Percentiles rank a stretch among this genome's conserved stretches.
phyloP scores from a whole-genome alignment of 192 early-diverging fungal species.

The Dissophora ornata region DNA sequence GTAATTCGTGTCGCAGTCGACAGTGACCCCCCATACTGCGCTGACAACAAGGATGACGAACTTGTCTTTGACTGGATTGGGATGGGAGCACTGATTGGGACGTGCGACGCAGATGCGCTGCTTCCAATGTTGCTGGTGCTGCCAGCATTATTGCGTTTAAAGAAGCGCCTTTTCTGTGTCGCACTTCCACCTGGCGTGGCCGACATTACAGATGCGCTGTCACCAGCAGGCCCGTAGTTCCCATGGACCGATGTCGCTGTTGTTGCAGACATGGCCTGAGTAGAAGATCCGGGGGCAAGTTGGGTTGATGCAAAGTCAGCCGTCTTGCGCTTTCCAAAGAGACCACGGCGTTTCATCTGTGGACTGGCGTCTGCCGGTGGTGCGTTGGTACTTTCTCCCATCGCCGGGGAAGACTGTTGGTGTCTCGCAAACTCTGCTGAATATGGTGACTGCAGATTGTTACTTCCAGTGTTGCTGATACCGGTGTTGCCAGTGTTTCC shows the following conservation, averaged over 20 bases:
- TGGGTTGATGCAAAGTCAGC: background rate
- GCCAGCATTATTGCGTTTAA: conserved; percentile 3
- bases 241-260: background rate
- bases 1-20: background rate
- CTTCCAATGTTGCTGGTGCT: background rate
- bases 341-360: conserved; percentile 42
- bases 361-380: conserved; percentile 15
- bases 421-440: conserved; percentile 5
- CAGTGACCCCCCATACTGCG: background rate
- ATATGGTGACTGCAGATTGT: background rate
- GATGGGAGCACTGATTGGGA: conserved; percentile 4
- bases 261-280: background rate
- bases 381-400: background rate
- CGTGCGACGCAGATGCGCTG: background rate
- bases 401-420: background rate
- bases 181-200: background rate
- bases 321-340: conserved; percentile 41
- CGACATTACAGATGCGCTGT: background rate
- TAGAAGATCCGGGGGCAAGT: background rate
- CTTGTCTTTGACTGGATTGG: conserved; percentile 7
- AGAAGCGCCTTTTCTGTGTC: conserved; percentile 12
- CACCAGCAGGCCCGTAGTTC: background rate
- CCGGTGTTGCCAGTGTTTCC: conserved; percentile 17
- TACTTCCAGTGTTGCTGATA: background rate
- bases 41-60: background rate